Conservation (phyloP, 192 early-diverging fungal genomes). For the Podila epicladia region DNA sequence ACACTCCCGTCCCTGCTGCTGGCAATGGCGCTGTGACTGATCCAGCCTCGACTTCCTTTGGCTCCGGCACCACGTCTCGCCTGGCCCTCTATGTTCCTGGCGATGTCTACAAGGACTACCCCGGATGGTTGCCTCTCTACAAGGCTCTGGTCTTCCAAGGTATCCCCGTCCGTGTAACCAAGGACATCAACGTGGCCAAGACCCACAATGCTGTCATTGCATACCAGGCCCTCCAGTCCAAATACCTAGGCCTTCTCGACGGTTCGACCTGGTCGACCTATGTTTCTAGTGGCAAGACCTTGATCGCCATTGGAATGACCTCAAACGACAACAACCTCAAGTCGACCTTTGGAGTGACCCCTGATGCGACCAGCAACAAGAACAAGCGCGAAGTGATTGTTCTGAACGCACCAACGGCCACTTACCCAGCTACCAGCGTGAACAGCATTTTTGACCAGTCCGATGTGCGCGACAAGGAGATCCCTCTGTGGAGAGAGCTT, state of each 20-base stretch:
- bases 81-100: slow-evolving; percentile 17
- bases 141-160: slow-evolving; percentile 27
- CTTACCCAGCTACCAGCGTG: slow-evolving; percentile 11
- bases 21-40: slow-evolving; percentile 11
- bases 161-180: slow-evolving; percentile 14
- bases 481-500: not conserved
- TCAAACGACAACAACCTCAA: not conserved
- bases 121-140: slow-evolving; percentile 23
- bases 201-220: slow-evolving; percentile 11
- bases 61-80: slow-evolving; percentile 16
- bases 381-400: slow-evolving; percentile 1
- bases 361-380: slow-evolving; percentile 4
- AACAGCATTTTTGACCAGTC: slow-evolving; percentile 13
- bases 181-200: slow-evolving; percentile 21
- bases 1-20: slow-evolving; percentile 3
- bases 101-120: slow-evolving; percentile 16
- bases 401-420: not conserved
- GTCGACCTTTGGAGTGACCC: slow-evolving; percentile 5
- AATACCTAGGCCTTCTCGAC: not conserved
- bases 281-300: slow-evolving; percentile 10
- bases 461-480: slow-evolving; percentile 11
- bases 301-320: slow-evolving; percentile 27
- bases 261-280: slow-evolving; percentile 6
- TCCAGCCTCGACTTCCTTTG: slow-evolving; percentile 6
- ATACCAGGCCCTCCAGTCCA: slow-evolving; percentile 14